phyloP scores from a whole-genome alignment of 116 monocot genomes.

The Trichopus zeylanicus region DNA sequence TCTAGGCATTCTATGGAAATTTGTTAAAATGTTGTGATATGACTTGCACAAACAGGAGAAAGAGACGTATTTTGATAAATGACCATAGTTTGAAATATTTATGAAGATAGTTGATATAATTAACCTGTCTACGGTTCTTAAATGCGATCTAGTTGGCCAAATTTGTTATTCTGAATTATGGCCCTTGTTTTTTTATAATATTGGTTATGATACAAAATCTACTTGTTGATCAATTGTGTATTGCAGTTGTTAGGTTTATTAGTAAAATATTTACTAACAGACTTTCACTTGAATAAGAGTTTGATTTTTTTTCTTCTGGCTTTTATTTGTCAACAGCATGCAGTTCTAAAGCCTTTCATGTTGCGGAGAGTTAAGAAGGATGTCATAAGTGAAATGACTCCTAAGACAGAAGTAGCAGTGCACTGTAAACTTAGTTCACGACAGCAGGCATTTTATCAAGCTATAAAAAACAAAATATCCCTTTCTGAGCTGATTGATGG shows the following conservation, averaged over 20 bases:
- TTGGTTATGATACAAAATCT: neutral
- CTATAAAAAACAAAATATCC: conserved; percentile 98
- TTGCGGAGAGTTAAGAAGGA: conserved; percentile 95
- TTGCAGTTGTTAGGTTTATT: neutral
- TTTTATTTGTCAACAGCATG: conserved; percentile 61
- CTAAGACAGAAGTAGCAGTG: conserved; percentile 86
- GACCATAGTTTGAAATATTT: too few species aligned
- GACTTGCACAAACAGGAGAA: too few species aligned
- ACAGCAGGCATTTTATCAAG: conserved; percentile 97
- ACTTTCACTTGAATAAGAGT: neutral
- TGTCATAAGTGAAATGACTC: conserved; percentile 95
- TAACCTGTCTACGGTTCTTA: too few species aligned
- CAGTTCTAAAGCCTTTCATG: conserved; percentile 96
- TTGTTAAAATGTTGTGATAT: too few species aligned
- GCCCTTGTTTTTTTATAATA: neutral
- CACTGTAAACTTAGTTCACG: conserved; percentile 95
- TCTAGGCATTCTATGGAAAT: too few species aligned
- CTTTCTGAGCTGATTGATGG: conserved; percentile 85
- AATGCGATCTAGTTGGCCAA: too few species aligned
- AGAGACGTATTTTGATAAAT: too few species aligned
- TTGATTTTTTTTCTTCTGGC: conserved; percentile 2
- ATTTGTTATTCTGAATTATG: too few species aligned
- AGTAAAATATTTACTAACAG: neutral
- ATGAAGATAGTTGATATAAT: too few species aligned
- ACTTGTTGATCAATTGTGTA: neutral